Evolutionary conservation across 2,329 filamentous ascomycete species (phyloP), one percentile per base, ranked within the genome.

Genomic region (Cytospora leucostoma): DNA sequence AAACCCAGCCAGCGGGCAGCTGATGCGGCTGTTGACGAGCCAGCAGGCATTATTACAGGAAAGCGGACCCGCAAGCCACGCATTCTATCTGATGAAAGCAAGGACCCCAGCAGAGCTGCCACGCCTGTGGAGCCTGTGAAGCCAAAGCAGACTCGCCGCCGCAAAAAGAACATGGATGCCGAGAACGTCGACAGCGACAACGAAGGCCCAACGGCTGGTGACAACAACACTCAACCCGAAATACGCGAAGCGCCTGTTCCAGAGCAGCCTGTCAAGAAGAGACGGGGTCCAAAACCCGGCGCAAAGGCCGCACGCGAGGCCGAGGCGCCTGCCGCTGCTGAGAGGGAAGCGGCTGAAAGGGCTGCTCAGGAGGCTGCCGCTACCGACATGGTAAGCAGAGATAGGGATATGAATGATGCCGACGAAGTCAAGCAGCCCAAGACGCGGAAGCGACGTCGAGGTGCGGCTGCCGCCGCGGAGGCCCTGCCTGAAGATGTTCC

Each of bases 1-100:
- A 82, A 80, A 71, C 82, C 82, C 68, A 87, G 83, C 3, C 82
- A 80, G 65, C 85, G 85, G 72, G 82, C 83, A n/a, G 81, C 82
- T 12, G 84, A 87, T 68, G 78, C 82, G 12, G 77, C 77, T 4
- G 74, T 76, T 19, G 75, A 74, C 33, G 67, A 67, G 37, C 67
- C 65, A 17, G 78, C 37, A 4, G 70, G 71, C 12, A 66, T 82
- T 32, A 74, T 82, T 3, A 77, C 78, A 12, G 82, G 82, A 53
- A 86, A 86, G 70, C 77, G 84, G 34, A 75, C 77, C n/a, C 77
- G 83, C 59, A 84, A 82, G 68, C 79, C 82, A 1, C 80, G 83
- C 2, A 77, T 81, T 11, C 81, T 82, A 51, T 82, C 84, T 52
- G 81, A 81, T 44, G 79, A 82, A 38, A 77, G 78, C 61, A 79